phyloP scores from a whole-genome alignment of 805 yeast genomes.

The Hanseniaspora mollemarum region DNA sequence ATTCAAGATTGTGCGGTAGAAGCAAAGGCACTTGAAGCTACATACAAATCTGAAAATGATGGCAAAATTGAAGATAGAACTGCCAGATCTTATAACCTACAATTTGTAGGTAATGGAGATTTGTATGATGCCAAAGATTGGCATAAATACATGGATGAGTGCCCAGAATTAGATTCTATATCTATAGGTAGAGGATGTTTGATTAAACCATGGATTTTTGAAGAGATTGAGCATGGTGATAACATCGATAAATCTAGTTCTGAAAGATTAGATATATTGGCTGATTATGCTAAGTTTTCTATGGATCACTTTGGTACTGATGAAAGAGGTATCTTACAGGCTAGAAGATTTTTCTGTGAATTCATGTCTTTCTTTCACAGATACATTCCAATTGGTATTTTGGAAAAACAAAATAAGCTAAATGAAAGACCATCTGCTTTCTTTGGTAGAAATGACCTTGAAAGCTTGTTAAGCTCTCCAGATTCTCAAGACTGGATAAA shows the following conservation, averaged over 20 bases:
- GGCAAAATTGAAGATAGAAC: constrained; percentile 52
- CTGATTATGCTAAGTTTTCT: constrained; percentile 63
- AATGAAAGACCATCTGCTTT: constrained; percentile 91
- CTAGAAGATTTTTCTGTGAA: constrained; percentile 88
- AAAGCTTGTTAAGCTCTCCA: constrained; percentile 72
- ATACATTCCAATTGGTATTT: constrained; percentile 85
- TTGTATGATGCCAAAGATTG: constrained; percentile 79
- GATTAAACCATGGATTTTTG: constrained; percentile 97
- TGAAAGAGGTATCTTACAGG: constrained; percentile 78
- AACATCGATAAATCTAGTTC: constrained; percentile 81
- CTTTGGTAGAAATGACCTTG: constrained; percentile 86
- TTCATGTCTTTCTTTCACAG: constrained; percentile 88
- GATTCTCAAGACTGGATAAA: constrained; percentile 94
- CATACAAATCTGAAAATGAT: constrained; percentile 48
- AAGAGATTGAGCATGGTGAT: constrained; percentile 83
- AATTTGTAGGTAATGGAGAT: constrained; percentile 92
- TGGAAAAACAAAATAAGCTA: constrained; percentile 80
- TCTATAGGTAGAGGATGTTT: constrained; percentile 98
- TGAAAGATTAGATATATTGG: constrained; percentile 71
- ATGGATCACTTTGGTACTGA: constrained; percentile 97
- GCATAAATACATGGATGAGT: constrained; percentile 50
- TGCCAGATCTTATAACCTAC: constrained; percentile 51
- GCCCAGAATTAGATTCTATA: constrained; percentile 67
- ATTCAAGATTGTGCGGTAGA: constrained; percentile 59
- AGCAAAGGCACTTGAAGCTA: constrained; percentile 46